A percentile compares a stretch with the other conserved stretches of the same genome.
Evolutionary conservation across 176 grass and related monocot species (phyloP).

Genomic region (Ampelocalamus luodianensis): DNA sequence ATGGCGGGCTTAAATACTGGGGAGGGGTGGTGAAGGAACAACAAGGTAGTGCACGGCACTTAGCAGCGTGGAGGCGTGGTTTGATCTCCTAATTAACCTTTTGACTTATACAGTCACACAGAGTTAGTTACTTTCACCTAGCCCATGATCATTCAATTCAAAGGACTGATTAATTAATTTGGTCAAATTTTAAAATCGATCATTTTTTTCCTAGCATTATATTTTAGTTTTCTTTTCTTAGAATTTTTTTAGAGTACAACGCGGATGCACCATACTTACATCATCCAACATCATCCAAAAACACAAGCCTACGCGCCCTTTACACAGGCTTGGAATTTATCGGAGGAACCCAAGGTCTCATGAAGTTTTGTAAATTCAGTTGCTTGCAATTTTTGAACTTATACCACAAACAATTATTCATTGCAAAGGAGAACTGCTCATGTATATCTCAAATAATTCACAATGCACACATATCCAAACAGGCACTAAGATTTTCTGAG

Average conservation of each 20-base stretch:
- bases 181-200: neutral
- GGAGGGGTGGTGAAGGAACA: no score
- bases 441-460: neutral
- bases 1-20: constrained; percentile 45
- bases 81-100: constrained; percentile 27
- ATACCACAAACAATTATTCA: neutral
- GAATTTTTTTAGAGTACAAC: no score
- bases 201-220: neutral
- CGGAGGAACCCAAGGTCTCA: no score
- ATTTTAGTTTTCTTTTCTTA: no score
- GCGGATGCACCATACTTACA: no score
- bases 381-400: neutral
- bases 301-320: no score
- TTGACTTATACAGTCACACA: constrained; percentile 36
- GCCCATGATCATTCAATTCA: constrained; percentile 24
- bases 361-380: neutral
- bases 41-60: no score
- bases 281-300: no score
- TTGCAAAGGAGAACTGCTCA: neutral
- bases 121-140: constrained; percentile 32
- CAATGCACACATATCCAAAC: neutral
- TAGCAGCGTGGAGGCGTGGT: neutral
- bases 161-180: neutral
- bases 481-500: no score
- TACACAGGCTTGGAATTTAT: no score